Evolutionary conservation across 2,329 filamentous ascomycete species (phyloP), one percentile per base, ranked within the genome.

Genomic region (Claviceps spartinae): DNA sequence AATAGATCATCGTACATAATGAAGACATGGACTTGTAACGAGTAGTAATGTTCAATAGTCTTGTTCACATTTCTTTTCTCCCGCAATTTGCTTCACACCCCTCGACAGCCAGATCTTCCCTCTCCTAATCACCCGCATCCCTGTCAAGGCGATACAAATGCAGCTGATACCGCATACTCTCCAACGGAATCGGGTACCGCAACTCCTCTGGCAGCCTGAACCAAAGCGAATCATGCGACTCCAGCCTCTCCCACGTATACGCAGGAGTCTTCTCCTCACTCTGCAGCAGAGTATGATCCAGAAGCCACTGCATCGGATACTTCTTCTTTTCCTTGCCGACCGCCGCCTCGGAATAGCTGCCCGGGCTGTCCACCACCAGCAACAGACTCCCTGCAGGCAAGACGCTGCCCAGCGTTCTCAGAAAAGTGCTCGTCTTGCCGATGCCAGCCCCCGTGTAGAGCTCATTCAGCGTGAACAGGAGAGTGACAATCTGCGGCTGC

Each of bases 391-490:
- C 83, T 0, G 71, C 54, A 0, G 73, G 68, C 2, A 86, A 63
- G 1, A 69, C 58, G 1, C 77, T 71, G 0, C 85, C 87, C 18
- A 96, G 69, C 1, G 72, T 72, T 4, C 88, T 75, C 0, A 98
- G 73, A 57, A 97, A 83, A 3, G 73, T 72, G 0, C 91, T 95
- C 0, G 91, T 88, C 58, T 82, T 80, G 2, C 82, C 74, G 47
- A 82, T 72, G 24, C 89, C 79, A 1, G 83, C 88, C 0, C 79
- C 74, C 0, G 86, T 85, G 71, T 96, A 97, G 0, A 98, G 81
- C 69, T 98, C 93, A 66, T 97, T 97, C 47, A 97, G 77, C 0
- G 91, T 96, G 73, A 97, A 98, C 69, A 97, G 80, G 13, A 97
- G 70, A 0, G 90, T 95, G 14, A 95, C 72, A 1, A 96, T 68